A percentile compares a stretch with the other conserved stretches of the same genome.
These are phyloP conservation scores for Eurotiales sp. DNA, from an alignment of 2,329 filamentous ascomycete genomes.

Conservation along the genomic window DNA sequence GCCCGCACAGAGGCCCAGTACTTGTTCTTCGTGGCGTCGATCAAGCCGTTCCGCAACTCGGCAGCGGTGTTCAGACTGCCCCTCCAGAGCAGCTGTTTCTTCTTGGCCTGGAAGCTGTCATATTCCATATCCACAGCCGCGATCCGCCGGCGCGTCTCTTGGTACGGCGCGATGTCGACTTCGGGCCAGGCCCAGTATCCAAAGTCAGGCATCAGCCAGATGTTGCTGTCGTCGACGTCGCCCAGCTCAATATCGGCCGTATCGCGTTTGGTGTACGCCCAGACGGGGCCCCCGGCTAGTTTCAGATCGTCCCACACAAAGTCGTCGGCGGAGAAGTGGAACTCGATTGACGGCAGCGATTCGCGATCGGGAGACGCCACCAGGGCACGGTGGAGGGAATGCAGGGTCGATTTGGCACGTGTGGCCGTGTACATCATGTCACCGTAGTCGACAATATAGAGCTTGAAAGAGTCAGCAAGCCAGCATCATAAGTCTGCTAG, in stretches of 20 bases:
- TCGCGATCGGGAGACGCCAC: conserved; percentile 35
- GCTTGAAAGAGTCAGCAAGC: conserved; percentile 19
- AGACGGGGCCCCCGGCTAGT: conserved; percentile 23
- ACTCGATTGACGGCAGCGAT: conserved; percentile 48
- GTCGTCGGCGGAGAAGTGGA: conserved; percentile 48
- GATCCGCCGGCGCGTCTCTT: conserved; percentile 39
- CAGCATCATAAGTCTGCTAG: too few relatives aligned
- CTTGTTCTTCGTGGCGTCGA: conserved; percentile 36
- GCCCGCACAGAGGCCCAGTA: conserved; percentile 46
- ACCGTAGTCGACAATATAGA: conserved; percentile 36
- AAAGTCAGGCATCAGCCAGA: conserved; percentile 54
- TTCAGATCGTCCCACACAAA: conserved; percentile 25
- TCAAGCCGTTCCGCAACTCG: conserved; percentile 35
- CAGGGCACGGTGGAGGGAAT: conserved; percentile 48
- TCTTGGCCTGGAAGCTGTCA: conserved; percentile 34
- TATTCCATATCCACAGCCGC: conserved; percentile 34
- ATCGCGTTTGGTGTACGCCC: conserved; percentile 33
- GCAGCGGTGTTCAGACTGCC: conserved; percentile 40
- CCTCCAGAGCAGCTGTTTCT: conserved; percentile 48
- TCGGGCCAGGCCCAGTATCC: conserved; percentile 54
- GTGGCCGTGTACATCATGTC: conserved; percentile 32
- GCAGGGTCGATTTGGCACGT: conserved; percentile 41
- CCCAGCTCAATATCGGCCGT: conserved; percentile 26
- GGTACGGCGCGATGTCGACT: conserved; percentile 42
- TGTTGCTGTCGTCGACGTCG: conserved; percentile 29